A percentile compares a stretch with the other conserved stretches of the same genome.
Conservation (phyloP, 179 eudicot species). For the Heliamphora pulchella region DNA sequence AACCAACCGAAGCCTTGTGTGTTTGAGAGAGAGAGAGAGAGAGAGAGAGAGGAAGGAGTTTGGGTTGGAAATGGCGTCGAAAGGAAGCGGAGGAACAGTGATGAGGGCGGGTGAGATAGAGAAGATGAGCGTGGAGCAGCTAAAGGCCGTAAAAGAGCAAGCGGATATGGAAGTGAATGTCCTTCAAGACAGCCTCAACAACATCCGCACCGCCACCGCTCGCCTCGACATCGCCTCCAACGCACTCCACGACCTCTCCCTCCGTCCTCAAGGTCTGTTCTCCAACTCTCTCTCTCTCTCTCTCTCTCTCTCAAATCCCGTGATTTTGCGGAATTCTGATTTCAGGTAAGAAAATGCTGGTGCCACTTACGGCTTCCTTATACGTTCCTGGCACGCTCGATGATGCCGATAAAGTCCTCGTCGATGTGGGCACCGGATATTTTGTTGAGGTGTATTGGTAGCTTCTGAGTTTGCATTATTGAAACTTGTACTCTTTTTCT, state of each 20-base stretch:
- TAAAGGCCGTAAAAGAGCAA: slow-evolving; percentile 72
- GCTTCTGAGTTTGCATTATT: background rate
- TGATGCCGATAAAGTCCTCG: slow-evolving; percentile 71
- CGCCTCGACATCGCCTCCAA: slow-evolving; percentile 80
- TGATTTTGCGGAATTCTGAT: background rate
- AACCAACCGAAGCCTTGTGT: too few relatives aligned
- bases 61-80: slow-evolving; percentile 21
- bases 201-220: slow-evolving; percentile 82
- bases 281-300: background rate
- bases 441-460: slow-evolving; percentile 58
- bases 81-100: slow-evolving; percentile 22
- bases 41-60: background rate
- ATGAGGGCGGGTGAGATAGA: slow-evolving; percentile 43
- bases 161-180: slow-evolving; percentile 70
- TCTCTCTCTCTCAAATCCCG: background rate
- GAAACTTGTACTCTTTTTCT: background rate
- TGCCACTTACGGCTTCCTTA: slow-evolving; percentile 87
- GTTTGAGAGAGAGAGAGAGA: background rate
- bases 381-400: slow-evolving; percentile 88
- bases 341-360: slow-evolving; percentile 77
- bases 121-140: slow-evolving; percentile 72
- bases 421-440: slow-evolving; percentile 94
- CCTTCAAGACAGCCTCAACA: slow-evolving; percentile 81
- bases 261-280: slow-evolving; percentile 64
- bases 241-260: slow-evolving; percentile 77